These are phyloP conservation scores for Diaporthe destruens DNA, from an alignment of 2,329 filamentous ascomycete species.

Conservation along the genomic window DNA sequence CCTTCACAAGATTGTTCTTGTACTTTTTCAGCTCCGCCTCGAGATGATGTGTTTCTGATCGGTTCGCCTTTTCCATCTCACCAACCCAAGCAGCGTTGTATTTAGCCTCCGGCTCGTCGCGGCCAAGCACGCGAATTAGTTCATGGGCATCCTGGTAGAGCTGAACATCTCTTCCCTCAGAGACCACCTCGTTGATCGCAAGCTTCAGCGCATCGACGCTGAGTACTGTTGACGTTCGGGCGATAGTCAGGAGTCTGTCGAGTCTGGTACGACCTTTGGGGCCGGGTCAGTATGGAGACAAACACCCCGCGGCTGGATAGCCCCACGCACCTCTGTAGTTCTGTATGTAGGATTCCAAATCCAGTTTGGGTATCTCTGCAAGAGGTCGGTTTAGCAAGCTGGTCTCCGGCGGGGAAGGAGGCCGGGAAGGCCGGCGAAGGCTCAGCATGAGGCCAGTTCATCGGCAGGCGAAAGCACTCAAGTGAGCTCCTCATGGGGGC, in stretches of 20 bases:
- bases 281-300: slow-evolving; percentile 21
- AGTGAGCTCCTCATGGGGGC: neutral
- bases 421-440: neutral
- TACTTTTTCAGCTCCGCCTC: slow-evolving; percentile 90
- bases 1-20: slow-evolving; percentile 97
- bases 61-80: slow-evolving; percentile 73
- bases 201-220: slow-evolving; percentile 84
- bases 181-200: slow-evolving; percentile 78
- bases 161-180: slow-evolving; percentile 78
- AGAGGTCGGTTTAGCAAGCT: slow-evolving; percentile 39
- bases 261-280: slow-evolving; percentile 80
- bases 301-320: slow-evolving; percentile 1
- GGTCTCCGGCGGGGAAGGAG: neutral
- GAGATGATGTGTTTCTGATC: slow-evolving; percentile 78
- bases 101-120: slow-evolving; percentile 75
- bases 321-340: slow-evolving; percentile 81
- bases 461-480: neutral
- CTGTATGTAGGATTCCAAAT: slow-evolving; percentile 89
- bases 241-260: slow-evolving; percentile 86
- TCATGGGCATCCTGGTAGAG: slow-evolving; percentile 79
- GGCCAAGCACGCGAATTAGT: slow-evolving; percentile 72
- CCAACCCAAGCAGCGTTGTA: slow-evolving; percentile 83
- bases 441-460: neutral
- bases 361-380: slow-evolving; percentile 84
- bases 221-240: slow-evolving; percentile 80